phyloP scores from a whole-genome alignment of 371 early-diverging fungal genomes.

The Dinochytrium kinnereticum region DNA sequence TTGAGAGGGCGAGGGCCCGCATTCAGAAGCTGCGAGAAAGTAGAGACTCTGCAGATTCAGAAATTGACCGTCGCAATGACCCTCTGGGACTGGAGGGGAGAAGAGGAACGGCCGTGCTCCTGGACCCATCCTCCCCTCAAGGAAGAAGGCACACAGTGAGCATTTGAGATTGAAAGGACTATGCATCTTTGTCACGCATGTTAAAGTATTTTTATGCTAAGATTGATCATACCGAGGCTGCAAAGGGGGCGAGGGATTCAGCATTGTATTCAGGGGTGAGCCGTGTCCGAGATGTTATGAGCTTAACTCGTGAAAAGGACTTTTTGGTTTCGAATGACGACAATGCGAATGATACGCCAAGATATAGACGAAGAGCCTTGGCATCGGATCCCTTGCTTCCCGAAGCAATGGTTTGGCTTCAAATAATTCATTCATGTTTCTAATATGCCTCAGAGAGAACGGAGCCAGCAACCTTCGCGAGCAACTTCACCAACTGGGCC shows the following conservation, averaged over 20 bases:
- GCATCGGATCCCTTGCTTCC: slow-evolving; percentile 3
- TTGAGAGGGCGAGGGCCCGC: slow-evolving; percentile 10
- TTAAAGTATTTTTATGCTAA: background rate
- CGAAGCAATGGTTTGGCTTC: background rate
- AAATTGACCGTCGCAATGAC: background rate
- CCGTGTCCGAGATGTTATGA: no score
- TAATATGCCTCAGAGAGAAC: no score
- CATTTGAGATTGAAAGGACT: background rate
- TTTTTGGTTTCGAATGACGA: background rate
- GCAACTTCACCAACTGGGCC: background rate
- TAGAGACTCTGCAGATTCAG: background rate
- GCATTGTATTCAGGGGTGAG: slow-evolving; percentile 2
- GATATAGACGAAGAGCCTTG: slow-evolving; percentile 1
- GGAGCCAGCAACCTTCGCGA: background rate
- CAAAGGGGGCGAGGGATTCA: background rate
- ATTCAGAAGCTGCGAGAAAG: background rate
- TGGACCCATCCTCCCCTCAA: slow-evolving; percentile 2
- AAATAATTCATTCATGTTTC: no score
- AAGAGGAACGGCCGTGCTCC: background rate
- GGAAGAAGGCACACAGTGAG: background rate
- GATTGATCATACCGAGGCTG: slow-evolving; percentile 13
- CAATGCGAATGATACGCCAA: background rate
- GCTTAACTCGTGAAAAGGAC: no score
- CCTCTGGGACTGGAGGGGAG: slow-evolving; percentile 1
- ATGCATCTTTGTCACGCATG: background rate